Evolutionary conservation across 495 filamentous ascomycete species (phyloP).

Genomic region (Astrocystis sublimbata): DNA sequence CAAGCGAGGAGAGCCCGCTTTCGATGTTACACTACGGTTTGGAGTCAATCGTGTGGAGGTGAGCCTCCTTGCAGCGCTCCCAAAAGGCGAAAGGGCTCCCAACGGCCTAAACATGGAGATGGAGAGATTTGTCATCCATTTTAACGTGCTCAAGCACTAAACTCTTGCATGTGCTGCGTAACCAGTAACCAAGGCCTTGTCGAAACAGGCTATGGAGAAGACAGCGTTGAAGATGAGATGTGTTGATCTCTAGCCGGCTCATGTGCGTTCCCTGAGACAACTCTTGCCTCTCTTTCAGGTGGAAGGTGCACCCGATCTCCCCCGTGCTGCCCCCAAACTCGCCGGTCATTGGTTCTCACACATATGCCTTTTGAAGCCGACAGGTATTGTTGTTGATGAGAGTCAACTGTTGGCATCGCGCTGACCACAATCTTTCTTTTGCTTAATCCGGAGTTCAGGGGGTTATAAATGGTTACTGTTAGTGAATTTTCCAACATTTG

Average conservation of each 20-base stretch:
- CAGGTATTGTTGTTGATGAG: neutral
- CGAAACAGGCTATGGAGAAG: neutral
- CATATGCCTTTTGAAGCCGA: neutral
- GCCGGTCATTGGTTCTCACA: neutral
- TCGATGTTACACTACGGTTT: slow-evolving; percentile 60
- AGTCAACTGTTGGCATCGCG: slow-evolving; percentile 3
- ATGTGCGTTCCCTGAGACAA: no score
- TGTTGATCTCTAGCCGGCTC: neutral
- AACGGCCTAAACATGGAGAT: slow-evolving; percentile 63
- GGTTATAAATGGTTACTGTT: neutral
- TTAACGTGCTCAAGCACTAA: slow-evolving; percentile 48
- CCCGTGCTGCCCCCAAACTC: neutral
- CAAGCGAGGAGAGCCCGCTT: slow-evolving; percentile 49
- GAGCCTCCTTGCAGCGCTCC: slow-evolving; percentile 62
- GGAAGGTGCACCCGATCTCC: no score
- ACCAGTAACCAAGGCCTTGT: neutral
- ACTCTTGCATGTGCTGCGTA: neutral
- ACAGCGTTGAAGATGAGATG: neutral
- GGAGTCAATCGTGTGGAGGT: slow-evolving; percentile 68
- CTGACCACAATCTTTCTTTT: slow-evolving; percentile 1
- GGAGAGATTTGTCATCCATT: slow-evolving; percentile 66
- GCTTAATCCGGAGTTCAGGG: slow-evolving; percentile 13
- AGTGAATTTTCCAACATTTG: no score
- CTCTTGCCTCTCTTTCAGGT: no score
- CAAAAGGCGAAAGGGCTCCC: slow-evolving; percentile 55